phyloP scores from a whole-genome alignment of 495 filamentous ascomycete genomes.

The Penicillium flavigenum region DNA sequence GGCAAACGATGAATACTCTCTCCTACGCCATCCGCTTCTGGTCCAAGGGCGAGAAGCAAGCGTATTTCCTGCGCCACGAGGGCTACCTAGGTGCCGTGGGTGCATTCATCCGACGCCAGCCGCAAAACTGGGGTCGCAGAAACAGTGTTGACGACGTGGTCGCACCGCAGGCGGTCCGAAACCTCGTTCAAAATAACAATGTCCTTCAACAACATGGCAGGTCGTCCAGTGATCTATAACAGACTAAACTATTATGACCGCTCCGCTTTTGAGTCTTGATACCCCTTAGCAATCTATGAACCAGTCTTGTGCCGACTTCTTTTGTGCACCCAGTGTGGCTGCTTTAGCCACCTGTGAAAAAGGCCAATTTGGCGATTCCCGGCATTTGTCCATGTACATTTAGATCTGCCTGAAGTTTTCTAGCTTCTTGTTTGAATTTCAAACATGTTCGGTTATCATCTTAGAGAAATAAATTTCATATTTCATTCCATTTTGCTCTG shows the following conservation, averaged over 20 bases:
- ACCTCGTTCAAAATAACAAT: constrained; percentile 18
- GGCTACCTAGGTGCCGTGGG: constrained; percentile 96
- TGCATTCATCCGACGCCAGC: constrained; percentile 88
- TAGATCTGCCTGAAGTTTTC: neutral
- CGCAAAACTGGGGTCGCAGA: constrained; percentile 85
- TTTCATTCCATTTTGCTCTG: neutral
- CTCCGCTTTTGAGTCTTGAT: constrained; percentile 10
- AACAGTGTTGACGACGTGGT: constrained; percentile 61
- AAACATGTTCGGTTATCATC: constrained; percentile 1
- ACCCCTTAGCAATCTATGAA: constrained; percentile 9
- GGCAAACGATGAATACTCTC: constrained; percentile 95
- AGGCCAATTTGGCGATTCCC: neutral
- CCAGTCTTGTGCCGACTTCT: neutral
- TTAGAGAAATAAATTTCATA: neutral
- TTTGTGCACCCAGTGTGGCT: neutral
- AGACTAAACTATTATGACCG: neutral
- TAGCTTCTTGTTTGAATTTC: neutral
- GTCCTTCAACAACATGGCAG: constrained; percentile 22
- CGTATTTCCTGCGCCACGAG: constrained; percentile 94
- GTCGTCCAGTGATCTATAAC: constrained; percentile 16
- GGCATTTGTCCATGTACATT: neutral
- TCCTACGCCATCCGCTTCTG: constrained; percentile 96
- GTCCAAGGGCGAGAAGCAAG: constrained; percentile 90
- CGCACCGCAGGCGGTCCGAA: constrained; percentile 34
- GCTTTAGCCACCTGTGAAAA: neutral